Percentiles rank a stretch among this genome's conserved stretches.
Conservation (phyloP, 352 stramenopile genomes). For the Phytophthora sojae region DNA sequence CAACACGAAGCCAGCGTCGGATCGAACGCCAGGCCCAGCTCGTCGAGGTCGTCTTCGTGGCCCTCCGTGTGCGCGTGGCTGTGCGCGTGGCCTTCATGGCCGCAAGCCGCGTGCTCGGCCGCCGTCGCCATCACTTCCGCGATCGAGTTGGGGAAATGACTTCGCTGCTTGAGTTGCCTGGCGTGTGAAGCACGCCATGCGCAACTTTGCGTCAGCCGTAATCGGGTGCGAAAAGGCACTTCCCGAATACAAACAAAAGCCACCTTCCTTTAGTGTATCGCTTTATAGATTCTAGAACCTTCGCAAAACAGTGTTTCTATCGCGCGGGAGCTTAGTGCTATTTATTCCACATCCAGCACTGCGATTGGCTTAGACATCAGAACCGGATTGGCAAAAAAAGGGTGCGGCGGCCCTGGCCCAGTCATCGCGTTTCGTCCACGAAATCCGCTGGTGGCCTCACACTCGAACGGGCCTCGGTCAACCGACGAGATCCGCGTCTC, state of each 20-base stretch:
- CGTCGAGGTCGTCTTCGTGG: conserved; percentile 27
- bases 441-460: conserved; percentile 23
- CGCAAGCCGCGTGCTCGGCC: not conserved
- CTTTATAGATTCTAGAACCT: not conserved
- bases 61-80: conserved; percentile 33
- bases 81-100: conserved; percentile 34
- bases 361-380: conserved; percentile 4
- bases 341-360: not conserved
- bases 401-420: conserved; percentile 30
- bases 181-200: not conserved
- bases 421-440: conserved; percentile 30
- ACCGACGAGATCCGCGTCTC: conserved; percentile 8
- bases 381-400: conserved; percentile 28
- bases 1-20: conserved; percentile 76
- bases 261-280: not conserved
- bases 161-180: conserved; percentile 7
- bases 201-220: not conserved
- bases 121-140: conserved; percentile 4
- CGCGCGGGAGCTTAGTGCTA: not conserved
- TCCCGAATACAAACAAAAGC: not conserved
- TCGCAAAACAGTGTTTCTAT: not conserved
- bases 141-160: not conserved
- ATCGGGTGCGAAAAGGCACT: conserved; percentile 6
- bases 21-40: conserved; percentile 55
- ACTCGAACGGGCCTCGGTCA: conserved; percentile 18